Percentiles rank a stretch among this genome's conserved stretches.
These are phyloP conservation scores for Penicillium diatomitis DNA, from an alignment of 495 filamentous ascomycete genomes.

Conservation along the genomic window DNA sequence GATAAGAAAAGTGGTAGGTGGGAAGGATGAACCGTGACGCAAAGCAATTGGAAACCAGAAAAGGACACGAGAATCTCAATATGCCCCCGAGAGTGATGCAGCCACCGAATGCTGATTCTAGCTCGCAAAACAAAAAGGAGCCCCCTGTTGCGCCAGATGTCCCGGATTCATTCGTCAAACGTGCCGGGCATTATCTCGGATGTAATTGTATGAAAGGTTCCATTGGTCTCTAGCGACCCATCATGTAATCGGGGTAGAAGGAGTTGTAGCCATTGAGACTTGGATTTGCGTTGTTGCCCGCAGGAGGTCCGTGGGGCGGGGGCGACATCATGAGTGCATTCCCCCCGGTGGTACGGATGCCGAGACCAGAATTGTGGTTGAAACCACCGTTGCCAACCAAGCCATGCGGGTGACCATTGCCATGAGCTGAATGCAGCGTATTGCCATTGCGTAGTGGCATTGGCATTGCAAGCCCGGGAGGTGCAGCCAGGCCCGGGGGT, in stretches of 20 bases:
- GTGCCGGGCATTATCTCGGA: constrained; percentile 38
- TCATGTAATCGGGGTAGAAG: constrained; percentile 51
- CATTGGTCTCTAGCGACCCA: constrained; percentile 39
- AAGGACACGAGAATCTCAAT: constrained; percentile 29
- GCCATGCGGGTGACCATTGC: constrained; percentile 21
- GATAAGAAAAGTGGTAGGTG: neutral
- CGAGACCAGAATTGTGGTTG: constrained; percentile 36
- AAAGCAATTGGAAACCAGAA: constrained; percentile 15
- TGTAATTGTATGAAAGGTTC: constrained; percentile 13
- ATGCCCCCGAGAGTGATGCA: constrained; percentile 34
- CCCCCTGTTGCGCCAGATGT: constrained; percentile 38
- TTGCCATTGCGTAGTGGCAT: constrained; percentile 29
- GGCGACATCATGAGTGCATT: constrained; percentile 38
- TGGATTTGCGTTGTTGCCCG: constrained; percentile 27
- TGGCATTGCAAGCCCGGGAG: constrained; percentile 52
- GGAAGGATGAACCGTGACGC: constrained; percentile 1
- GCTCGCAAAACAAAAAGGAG: constrained; percentile 30
- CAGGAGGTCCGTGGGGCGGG: constrained; percentile 27
- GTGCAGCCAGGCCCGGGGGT: constrained; percentile 61
- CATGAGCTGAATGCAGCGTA: constrained; percentile 14
- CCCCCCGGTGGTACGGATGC: constrained; percentile 32
- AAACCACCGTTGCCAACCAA: constrained; percentile 31
- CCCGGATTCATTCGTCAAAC: constrained; percentile 38
- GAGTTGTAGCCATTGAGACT: constrained; percentile 37
- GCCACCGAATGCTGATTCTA: constrained; percentile 42